Conservation (phyloP, 176 grass and related monocot genomes). For the Carex scoparia region DNA sequence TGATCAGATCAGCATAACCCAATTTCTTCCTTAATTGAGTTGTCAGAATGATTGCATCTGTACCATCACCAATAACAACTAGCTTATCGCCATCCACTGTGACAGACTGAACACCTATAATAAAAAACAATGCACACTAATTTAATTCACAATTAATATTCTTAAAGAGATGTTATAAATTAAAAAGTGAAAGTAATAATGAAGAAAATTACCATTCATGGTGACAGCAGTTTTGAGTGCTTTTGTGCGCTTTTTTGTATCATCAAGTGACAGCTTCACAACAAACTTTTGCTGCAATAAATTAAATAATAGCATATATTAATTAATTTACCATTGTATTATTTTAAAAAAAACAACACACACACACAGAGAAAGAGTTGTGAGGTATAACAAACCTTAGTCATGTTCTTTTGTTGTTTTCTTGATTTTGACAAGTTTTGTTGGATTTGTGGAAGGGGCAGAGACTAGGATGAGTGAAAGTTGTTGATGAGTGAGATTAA, state of each 20-base stretch:
- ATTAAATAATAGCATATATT: not conserved
- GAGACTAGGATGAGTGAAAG: not conserved
- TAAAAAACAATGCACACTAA: not conserved
- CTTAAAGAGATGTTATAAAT: not conserved
- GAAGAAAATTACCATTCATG: constrained; percentile 40
- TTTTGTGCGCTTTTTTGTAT: constrained; percentile 49
- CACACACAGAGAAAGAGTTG: not conserved
- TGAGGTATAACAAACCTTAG: constrained; percentile 4
- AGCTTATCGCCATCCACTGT: constrained; percentile 49
- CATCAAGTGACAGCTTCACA: constrained; percentile 44
- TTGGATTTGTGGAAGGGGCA: too few species aligned
- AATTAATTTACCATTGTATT: not conserved
- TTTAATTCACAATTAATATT: not conserved
- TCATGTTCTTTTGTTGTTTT: not conserved
- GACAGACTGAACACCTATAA: constrained; percentile 52
- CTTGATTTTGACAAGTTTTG: not conserved
- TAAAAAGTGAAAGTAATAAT: not conserved
- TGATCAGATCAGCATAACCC: constrained; percentile 55
- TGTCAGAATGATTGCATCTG: constrained; percentile 42
- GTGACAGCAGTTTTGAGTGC: constrained; percentile 62
- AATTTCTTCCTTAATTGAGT: constrained; percentile 39
- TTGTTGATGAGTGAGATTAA: not conserved
- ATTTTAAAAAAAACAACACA: not conserved
- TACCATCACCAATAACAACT: constrained; percentile 38
- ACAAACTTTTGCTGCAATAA: constrained; percentile 67